Evolutionary conservation across 2,329 filamentous ascomycete genomes (phyloP).

Genomic region (Pseudogymnoascus sp.): DNA sequence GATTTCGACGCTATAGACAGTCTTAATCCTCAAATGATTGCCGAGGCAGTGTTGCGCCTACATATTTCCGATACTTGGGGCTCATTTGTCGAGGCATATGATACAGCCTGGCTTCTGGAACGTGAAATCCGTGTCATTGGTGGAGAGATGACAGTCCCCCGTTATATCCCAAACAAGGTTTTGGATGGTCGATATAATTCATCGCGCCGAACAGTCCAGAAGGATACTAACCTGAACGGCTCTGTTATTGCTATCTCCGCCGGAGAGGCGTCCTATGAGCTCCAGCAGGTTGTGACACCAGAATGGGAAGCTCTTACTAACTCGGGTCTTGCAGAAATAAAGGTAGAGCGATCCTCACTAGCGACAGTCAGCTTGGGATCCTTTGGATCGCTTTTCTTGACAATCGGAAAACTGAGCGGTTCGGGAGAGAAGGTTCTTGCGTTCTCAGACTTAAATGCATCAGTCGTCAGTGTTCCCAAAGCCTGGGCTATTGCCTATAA

Average conservation of each 20-base stretch:
- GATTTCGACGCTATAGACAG: constrained; percentile 9
- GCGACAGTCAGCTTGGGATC: constrained; percentile 10
- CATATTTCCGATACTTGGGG: constrained; percentile 6
- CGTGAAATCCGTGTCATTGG: constrained; percentile 6
- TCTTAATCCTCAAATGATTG: constrained; percentile 1
- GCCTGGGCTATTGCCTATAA: constrained; percentile 8
- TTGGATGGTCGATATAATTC: constrained; percentile 13
- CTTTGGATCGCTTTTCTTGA: constrained; percentile 13
- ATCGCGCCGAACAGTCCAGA: not conserved
- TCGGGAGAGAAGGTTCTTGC: constrained; percentile 14
- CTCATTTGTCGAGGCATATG: constrained; percentile 6
- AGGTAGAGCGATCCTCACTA: constrained; percentile 4
- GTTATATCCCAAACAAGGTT: not conserved
- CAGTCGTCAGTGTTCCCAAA: constrained; percentile 10
- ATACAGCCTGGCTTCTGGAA: constrained; percentile 14
- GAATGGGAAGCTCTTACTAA: not conserved
- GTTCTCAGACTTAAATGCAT: constrained; percentile 10
- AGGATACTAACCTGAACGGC: not conserved
- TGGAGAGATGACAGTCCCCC: not conserved
- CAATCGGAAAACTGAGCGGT: not conserved
- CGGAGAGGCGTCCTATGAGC: not conserved
- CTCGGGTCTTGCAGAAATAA: not conserved
- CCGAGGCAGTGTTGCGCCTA: constrained; percentile 13
- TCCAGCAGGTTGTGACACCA: constrained; percentile 2
- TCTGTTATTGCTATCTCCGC: not conserved